Evolutionary conservation across 495 filamentous ascomycete species (phyloP), one percentile per base, ranked within the genome.

Genomic region (Penicillium pulvis): DNA sequence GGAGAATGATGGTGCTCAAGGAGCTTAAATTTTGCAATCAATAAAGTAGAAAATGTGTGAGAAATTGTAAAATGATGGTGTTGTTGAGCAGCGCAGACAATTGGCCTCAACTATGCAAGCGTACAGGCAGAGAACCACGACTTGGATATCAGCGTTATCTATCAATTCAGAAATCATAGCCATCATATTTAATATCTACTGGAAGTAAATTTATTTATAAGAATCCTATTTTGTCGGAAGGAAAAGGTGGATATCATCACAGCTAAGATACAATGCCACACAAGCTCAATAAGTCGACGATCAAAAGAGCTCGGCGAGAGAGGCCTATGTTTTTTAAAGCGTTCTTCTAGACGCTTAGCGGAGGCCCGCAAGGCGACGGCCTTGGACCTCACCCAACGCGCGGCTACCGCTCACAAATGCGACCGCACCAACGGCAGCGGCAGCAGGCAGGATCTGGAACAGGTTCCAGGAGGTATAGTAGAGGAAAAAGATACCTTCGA

Each of bases 401-500:
- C 93, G 89, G 66, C 89, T 92, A 55, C 94, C 95, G 71, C 91
- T 96, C 43, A 98, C 73, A 67, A 95, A 92, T 23, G 89, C 83
- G 53, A 92, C 84, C 45, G 80, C 72, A 20, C 87, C 87, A 51
- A 90, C 83, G 43, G 83, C 75, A 35, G 80, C 83, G 60, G 85
- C 85, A 51, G 86, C 87, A 10, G 92, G 92, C 41, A 98, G 82
- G 28, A 83, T 83, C 78, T 96, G 88, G 83, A 98, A 98, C 46
- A 98, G 78, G 63, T 87, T 97, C 94, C 93, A 98, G 63, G 76
- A 87, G 31, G 83, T 89, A 71, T 97, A 98, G 81, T 98, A 98
- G 71, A 96, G 72, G 81, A 92, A 92, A 77, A 98, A 98, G 62
- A 96, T 84, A 8, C 84, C 89, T 73, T 98, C 94, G 78, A 98